Base-by-base conservation (phyloP, 805 yeast species). In the Brettanomyces sp. region DNA sequence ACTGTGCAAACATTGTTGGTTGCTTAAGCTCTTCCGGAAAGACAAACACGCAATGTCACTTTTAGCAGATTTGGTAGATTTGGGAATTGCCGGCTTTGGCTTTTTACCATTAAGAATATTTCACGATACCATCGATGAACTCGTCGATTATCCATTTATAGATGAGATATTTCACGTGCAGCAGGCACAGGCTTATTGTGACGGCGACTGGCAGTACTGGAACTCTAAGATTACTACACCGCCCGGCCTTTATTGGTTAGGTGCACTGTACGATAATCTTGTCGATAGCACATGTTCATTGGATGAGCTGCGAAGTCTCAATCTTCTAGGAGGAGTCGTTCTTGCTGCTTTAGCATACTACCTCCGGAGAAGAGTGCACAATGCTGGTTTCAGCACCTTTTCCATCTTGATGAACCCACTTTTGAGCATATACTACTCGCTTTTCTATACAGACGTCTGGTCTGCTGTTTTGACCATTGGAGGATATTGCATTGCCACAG, bases 361-460 rank as follows among this genome's bases (percentile, higher is more conserved):
- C 3, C 48, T 59, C 23, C 47, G 54, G 35, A 23, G 35, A 6
- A 50, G 44, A 21, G 39, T 40, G n/a, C 36, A 39, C 21, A 30
- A 47, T 14, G 45, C 47, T 2, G 56, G 58, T 13, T 49, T 57
- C 28, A 44, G 50, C 5, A 44, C 56, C 2, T 43, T 58, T 1
- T 54, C 66, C 3, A 50, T 82, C 3, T 58, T 70, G 44, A 59
- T 81, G 6, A 76, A 80, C 54, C 98, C 99, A 1, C 67, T 90
- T 43, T 57, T 91, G 44, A 69, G 82, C 23, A 72, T 89, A 3
- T 91, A 81, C 63, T 80, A 82, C 54, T 79, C 80, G 33, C 66
- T 93, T 34, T 93, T 80, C 65, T 93, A 93, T 64, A 93, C 99
- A 0, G 99, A 93, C 58, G 82, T 89, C 1, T 90, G 97, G 98